Conservation (phyloP, 139 green algal species). For the Pleodorina starrii region DNA sequence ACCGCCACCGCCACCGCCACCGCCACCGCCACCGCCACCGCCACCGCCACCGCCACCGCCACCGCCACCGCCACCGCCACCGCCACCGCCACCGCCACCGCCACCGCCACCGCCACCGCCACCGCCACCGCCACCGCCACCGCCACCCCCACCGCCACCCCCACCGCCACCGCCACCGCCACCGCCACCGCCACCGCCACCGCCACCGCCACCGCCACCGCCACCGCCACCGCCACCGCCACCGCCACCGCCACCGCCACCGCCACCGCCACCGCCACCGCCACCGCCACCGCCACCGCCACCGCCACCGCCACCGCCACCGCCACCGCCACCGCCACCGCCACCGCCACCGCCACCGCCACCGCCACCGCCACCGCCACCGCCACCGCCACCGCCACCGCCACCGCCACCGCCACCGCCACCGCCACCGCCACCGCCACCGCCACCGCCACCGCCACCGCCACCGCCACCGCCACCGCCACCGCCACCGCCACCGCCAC, state of each 20-base stretch:
- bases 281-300: constrained; percentile 1
- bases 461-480: neutral
- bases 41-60: neutral
- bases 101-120: neutral
- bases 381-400: neutral
- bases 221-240: neutral
- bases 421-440: neutral
- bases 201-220: neutral
- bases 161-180: neutral
- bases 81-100: neutral
- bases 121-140: neutral
- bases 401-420: neutral
- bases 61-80: neutral
- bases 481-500: neutral
- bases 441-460: neutral
- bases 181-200: neutral
- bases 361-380: neutral
- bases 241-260: neutral
- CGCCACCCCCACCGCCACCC: neutral
- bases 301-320: constrained; percentile 2
- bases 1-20: neutral
- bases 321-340: neutral
- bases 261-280: neutral
- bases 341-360: constrained; percentile 1
- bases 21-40: neutral